phyloP scores from a whole-genome alignment of 345 rosid species.

The Euphorbia pulcherrima region DNA sequence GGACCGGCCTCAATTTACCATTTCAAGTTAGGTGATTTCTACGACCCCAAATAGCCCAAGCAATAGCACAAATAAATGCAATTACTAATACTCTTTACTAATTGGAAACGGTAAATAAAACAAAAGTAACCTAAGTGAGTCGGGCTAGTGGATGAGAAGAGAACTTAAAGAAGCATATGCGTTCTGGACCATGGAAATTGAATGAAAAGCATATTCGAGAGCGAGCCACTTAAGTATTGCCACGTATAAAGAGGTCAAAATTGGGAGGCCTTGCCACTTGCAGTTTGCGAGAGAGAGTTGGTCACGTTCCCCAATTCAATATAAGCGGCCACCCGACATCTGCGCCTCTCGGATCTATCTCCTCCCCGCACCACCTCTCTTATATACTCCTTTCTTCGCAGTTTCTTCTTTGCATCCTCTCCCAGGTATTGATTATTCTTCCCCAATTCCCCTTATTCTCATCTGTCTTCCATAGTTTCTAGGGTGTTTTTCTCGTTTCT shows the following conservation, averaged over 20 bases:
- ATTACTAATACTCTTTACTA: too few species aligned
- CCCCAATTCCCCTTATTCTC: not conserved
- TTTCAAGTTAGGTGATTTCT: too few species aligned
- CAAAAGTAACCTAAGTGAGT: too few species aligned
- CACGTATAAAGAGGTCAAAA: slow-evolving; percentile 11
- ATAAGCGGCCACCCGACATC: slow-evolving; percentile 27
- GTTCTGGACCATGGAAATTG: too few species aligned
- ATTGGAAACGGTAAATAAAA: too few species aligned
- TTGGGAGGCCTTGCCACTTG: not conserved
- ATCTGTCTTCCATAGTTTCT: not conserved
- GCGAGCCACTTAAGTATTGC: slow-evolving; percentile 3
- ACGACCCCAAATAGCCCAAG: too few species aligned
- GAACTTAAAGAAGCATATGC: too few species aligned
- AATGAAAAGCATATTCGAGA: too few species aligned
- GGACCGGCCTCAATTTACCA: too few species aligned
- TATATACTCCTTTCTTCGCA: not conserved
- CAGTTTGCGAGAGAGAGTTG: not conserved
- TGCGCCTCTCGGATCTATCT: not conserved
- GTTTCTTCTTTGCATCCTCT: slow-evolving; percentile 17
- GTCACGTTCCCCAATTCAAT: not conserved
- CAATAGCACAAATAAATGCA: too few species aligned
- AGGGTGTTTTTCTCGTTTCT: not conserved
- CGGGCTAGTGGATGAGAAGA: too few species aligned
- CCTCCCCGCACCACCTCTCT: not conserved
- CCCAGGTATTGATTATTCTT: slow-evolving; percentile 18